Percentiles rank a stretch among this genome's conserved stretches.
phyloP scores from a whole-genome alignment of 2,329 filamentous ascomycete genomes.

The Penicillium sp. region DNA sequence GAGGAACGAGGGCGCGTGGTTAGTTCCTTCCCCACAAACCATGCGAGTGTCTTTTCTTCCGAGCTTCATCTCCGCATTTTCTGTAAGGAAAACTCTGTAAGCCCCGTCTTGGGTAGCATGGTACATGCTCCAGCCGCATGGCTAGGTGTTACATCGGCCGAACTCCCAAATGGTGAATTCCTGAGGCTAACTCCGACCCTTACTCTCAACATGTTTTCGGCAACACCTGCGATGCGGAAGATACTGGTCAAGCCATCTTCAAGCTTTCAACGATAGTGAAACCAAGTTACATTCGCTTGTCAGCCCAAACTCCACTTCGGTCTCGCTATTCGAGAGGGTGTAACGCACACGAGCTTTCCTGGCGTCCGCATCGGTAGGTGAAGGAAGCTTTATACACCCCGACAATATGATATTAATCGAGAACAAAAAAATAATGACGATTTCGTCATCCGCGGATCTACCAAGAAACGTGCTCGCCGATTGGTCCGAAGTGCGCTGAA shows the following conservation, averaged over 20 bases:
- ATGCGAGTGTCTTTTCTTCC: neutral
- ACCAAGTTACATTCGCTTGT: neutral
- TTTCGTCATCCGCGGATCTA: conserved; percentile 10
- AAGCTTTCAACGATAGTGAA: neutral
- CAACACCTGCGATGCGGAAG: neutral
- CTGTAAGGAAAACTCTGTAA: neutral
- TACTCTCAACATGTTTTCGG: neutral
- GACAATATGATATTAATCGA: neutral
- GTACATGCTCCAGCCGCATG: conserved; percentile 21
- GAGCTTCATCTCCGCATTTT: neutral
- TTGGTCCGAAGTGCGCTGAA: conserved; percentile 1
- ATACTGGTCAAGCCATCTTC: neutral
- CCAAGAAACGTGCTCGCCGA: neutral
- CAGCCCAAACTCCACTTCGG: neutral
- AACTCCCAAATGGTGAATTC: conserved; percentile 13
- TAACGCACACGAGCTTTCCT: neutral
- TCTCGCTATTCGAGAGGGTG: neutral
- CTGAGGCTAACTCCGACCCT: conserved; percentile 2
- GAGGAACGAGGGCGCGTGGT: too few species aligned
- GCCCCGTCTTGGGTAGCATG: neutral
- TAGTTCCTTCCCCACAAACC: neutral
- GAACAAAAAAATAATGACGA: neutral
- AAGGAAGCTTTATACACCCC: conserved; percentile 6
- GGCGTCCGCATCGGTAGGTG: too few species aligned
- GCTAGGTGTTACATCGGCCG: conserved; percentile 19